Evolutionary conservation across 805 yeast genomes (phyloP), one percentile per base, ranked within the genome.

Genomic region (Starmerella riodocensis): DNA sequence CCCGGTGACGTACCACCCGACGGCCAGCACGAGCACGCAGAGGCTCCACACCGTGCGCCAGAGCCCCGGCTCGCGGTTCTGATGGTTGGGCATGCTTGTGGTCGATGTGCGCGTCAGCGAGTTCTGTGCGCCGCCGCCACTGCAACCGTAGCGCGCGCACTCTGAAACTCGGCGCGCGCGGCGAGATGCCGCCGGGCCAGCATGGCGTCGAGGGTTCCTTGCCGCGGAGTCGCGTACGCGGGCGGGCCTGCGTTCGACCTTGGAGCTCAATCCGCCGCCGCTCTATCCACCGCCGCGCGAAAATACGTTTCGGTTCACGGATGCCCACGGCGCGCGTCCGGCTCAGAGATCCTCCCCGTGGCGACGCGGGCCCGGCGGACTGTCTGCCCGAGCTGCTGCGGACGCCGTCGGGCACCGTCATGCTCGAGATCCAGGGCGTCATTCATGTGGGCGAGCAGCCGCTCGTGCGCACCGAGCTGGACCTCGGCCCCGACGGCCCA

Each of bases 1-100:
- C 1, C 69, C 66, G 0, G 85, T 78, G 44, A 75, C 63, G 61
- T 47, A 39, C 41, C 39, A 43, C 19, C 49, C 44, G 6, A 43
- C 16, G 8, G 34, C 39, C 13, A 43, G 22, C 6, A 30, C 34
- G 2, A 35, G 26, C 4, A 43, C 7, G 22, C 37, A 26, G 13
- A 39, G 34, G 36, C 46, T 42, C 46, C 46, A 42, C 3, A 39
- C 12, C 6, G 43, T 42, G 20, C 46, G 32, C 42, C 42, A 42
- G 5, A 30, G 17, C 4, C 43, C 41, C 13, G 43, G 43, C 30
- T 42, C 46, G 3, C 22, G 14, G 7, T 23, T 8, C n/a, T 30
- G 23, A 6, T 18, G 23, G 7, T 19, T 6, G 9, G 11, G 6
- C 11, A 11, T 11, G 25, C 11, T 7, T 7, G 11, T 23, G 6